These are phyloP conservation scores for Penicillium bialowiezense DNA, from an alignment of 495 filamentous ascomycete species.

Conservation along the genomic window DNA sequence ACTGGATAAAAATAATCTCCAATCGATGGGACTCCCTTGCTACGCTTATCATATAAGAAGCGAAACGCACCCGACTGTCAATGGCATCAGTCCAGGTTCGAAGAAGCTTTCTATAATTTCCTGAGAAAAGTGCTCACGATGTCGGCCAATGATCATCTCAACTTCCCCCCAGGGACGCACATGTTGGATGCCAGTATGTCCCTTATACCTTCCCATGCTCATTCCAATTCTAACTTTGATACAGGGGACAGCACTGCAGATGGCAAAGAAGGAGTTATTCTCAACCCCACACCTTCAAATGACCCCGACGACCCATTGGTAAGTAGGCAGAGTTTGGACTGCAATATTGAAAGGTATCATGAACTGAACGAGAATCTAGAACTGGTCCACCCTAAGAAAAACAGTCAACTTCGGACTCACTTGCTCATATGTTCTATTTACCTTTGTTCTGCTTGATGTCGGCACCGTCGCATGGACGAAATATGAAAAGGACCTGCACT, in stretches of 20 bases:
- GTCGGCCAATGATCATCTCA: not conserved
- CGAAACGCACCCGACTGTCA: not conserved
- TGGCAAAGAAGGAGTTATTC: conserved; percentile 8
- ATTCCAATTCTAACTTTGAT: conserved; percentile 4
- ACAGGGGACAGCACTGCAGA: not conserved
- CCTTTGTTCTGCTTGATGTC: conserved; percentile 25
- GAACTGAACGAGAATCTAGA: conserved; percentile 6
- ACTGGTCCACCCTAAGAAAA: conserved; percentile 27
- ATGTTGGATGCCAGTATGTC: conserved; percentile 4
- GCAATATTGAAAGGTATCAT: not conserved
- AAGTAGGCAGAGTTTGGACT: not conserved
- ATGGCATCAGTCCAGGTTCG: not conserved
- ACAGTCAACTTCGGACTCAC: conserved; percentile 31
- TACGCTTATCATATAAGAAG: not conserved
- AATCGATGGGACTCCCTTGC: not conserved
- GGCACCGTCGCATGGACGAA: conserved; percentile 28
- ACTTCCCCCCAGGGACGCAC: conserved; percentile 6
- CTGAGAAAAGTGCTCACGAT: not conserved
- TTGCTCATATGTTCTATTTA: conserved; percentile 30
- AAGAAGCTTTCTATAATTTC: not conserved
- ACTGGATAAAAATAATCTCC: not conserved
- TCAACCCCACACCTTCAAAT: conserved; percentile 16
- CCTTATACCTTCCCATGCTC: not conserved
- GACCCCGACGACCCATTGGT: conserved; percentile 24
- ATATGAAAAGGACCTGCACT: conserved; percentile 23